A percentile compares a stretch with the other conserved stretches of the same genome.
Evolutionary conservation across 495 filamentous ascomycete genomes (phyloP).

Genomic region (Lophiotrema nucula): DNA sequence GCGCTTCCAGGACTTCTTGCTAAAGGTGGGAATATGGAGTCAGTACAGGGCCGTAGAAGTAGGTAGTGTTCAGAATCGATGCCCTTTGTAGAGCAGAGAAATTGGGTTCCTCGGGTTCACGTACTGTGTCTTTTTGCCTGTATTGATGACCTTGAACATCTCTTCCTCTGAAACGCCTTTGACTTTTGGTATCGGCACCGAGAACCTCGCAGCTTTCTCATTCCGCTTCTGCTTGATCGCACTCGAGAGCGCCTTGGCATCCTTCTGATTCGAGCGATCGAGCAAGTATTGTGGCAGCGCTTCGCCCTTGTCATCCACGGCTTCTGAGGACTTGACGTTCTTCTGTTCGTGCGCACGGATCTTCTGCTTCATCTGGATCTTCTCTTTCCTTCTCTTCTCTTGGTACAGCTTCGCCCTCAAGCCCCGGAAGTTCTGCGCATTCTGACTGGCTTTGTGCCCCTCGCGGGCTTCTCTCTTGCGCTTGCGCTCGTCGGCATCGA

Average conservation of each 20-base stretch:
- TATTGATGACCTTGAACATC: conserved; percentile 98
- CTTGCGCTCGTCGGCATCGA: conserved; percentile 71
- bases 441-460: conserved; percentile 75
- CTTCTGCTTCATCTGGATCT: conserved; percentile 98
- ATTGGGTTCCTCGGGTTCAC: too few species aligned
- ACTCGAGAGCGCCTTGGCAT: conserved; percentile 81
- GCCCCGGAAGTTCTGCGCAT: conserved; percentile 89
- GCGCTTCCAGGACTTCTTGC: conserved; percentile 86
- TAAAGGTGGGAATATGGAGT: too few species aligned
- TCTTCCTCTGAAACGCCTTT: conserved; percentile 90
- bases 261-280: conserved; percentile 79
- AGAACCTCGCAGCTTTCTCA: conserved; percentile 95
- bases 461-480: conserved; percentile 88
- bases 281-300: conserved; percentile 86
- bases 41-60: too few species aligned
- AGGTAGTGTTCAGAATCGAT: too few species aligned
- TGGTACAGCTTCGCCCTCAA: conserved; percentile 91
- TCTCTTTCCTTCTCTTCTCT: conserved; percentile 90
- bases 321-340: conserved; percentile 88
- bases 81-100: too few species aligned
- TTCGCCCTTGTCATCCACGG: conserved; percentile 66
- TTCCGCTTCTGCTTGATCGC: conserved; percentile 86
- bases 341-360: conserved; percentile 93
- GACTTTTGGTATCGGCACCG: conserved; percentile 82
- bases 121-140: conserved; percentile 80